phyloP scores from a whole-genome alignment of 2,329 filamentous ascomycete genomes.

The Epichloe hybrida region DNA sequence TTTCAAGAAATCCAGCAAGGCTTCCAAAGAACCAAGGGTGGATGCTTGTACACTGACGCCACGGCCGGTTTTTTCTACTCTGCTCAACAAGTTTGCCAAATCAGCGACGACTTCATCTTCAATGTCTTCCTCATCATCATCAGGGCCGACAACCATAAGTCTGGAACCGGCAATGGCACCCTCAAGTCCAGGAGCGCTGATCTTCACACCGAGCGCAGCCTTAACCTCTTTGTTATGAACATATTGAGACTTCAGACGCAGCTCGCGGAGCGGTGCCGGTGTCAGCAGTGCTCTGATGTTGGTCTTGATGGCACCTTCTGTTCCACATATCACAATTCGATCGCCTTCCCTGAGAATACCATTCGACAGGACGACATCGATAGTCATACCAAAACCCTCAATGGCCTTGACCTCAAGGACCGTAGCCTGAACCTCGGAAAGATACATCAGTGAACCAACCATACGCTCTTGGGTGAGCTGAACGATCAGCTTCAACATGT shows the following conservation, averaged over 20 bases:
- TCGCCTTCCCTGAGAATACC: slow-evolving; percentile 91
- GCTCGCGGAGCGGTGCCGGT: slow-evolving; percentile 80
- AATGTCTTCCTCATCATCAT: slow-evolving; percentile 93
- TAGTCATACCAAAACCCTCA: slow-evolving; percentile 96
- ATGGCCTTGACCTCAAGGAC: slow-evolving; percentile 98
- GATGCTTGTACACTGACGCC: slow-evolving; percentile 97
- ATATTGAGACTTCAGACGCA: slow-evolving; percentile 90
- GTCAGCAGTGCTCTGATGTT: slow-evolving; percentile 92
- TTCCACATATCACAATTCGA: slow-evolving; percentile 85
- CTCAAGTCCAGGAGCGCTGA: slow-evolving; percentile 89
- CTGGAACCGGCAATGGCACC: slow-evolving; percentile 93
- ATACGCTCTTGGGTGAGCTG: slow-evolving; percentile 93
- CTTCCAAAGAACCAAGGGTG: slow-evolving; percentile 91
- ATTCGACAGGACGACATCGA: slow-evolving; percentile 93
- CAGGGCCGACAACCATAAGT: slow-evolving; percentile 81
- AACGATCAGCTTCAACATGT: slow-evolving; percentile 93
- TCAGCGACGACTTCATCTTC: slow-evolving; percentile 95
- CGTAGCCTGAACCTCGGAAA: slow-evolving; percentile 93
- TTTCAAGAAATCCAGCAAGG: slow-evolving; percentile 88
- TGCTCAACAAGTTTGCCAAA: slow-evolving; percentile 78
- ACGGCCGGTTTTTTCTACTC: slow-evolving; percentile 80
- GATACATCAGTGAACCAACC: slow-evolving; percentile 94
- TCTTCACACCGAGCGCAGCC: slow-evolving; percentile 96
- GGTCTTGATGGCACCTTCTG: slow-evolving; percentile 89
- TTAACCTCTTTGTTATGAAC: slow-evolving; percentile 99